Base-by-base conservation (phyloP, 2,329 filamentous ascomycete genomes). In the Lojkania enalia region DNA sequence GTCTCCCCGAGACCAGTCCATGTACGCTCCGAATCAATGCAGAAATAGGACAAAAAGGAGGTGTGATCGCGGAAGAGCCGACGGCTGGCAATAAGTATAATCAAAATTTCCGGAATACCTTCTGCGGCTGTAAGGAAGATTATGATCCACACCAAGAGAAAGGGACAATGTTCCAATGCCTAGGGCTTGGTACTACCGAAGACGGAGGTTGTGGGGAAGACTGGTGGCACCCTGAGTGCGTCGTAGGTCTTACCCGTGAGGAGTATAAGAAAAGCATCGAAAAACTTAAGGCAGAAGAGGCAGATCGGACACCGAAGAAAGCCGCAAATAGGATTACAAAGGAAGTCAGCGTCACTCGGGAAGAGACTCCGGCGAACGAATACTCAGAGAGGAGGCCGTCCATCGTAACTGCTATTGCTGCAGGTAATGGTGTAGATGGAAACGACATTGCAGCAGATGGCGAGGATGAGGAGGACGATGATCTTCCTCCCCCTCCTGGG, bases 121-220 rank as follows among this genome's bases (percentile, higher is more conserved):
- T 99, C 72, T 99, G 94, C 67, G 88, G 87, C 2, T 99, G 94
- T 63, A 82, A 82, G 20, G 86, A 91, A 61, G 83, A 91, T 48
- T 99, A 99, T 65, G 87, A 96, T 65, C 84, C 92, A 0, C 82
- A 92, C 36, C 79, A 88, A 64, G 90, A 99, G 67, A 95, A 92
- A 58, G 92, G 92, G 0, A 97, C 91, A 29, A 99, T 99, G 94
- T 99, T 95, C 58, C 94, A 99, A 69, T 99, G 94, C 64, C 70
- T 97, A 2, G 92, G 92, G 0, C 75, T 97, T 1, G 90, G 90
- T 1, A 86, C 83, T 0, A 78, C 81, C 11, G 87, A 92, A 55
- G 85, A 86, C 1, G 91, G 91, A 13, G 92, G 91, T 3, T 97
- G 92, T 70, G 92, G 92, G 11, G 92, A 97, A 72, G 92, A 97